Percentiles rank a stretch among this genome's conserved stretches.
Evolutionary conservation across 2,329 filamentous ascomycete genomes (phyloP).

Genomic region (Fusarium newnesense): DNA sequence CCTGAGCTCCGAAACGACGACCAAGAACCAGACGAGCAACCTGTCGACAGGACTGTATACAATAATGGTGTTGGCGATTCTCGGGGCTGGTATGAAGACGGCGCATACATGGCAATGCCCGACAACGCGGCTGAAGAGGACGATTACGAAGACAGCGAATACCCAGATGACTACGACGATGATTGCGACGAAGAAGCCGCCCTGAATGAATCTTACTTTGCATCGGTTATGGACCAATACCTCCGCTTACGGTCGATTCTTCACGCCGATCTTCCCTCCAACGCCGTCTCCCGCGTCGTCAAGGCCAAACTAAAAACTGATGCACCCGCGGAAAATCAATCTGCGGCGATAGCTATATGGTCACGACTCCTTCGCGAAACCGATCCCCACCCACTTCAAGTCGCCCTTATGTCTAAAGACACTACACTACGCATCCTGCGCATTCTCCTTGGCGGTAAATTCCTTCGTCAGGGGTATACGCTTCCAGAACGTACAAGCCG

Average conservation of each 20-base stretch:
- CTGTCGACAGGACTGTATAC: conserved; percentile 58
- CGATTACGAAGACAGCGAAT: conserved; percentile 44
- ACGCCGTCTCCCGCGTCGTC: conserved; percentile 63
- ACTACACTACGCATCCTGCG: conserved; percentile 74
- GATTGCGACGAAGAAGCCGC: conserved; percentile 42
- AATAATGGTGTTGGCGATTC: conserved; percentile 61
- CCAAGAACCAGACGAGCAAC: conserved; percentile 45
- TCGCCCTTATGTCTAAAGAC: conserved; percentile 73
- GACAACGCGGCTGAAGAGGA: conserved; percentile 48
- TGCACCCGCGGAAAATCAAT: conserved; percentile 61
- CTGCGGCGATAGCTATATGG: conserved; percentile 63
- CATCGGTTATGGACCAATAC: conserved; percentile 73
- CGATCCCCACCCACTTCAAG: conserved; percentile 68
- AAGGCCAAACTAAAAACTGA: conserved; percentile 66
- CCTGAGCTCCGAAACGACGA: conserved; percentile 45
- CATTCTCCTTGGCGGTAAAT: conserved; percentile 72
- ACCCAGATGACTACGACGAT: conserved; percentile 41
- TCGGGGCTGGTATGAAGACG: conserved; percentile 78
- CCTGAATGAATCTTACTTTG: conserved; percentile 74
- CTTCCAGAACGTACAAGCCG: conserved; percentile 75
- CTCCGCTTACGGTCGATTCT: conserved; percentile 70
- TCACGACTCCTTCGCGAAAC: conserved; percentile 60
- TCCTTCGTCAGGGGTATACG: conserved; percentile 68
- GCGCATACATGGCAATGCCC: conserved; percentile 77
- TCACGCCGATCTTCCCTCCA: conserved; percentile 62